Evolutionary conservation across 2,329 filamentous ascomycete genomes (phyloP).

Genomic region (Nemania serpens): DNA sequence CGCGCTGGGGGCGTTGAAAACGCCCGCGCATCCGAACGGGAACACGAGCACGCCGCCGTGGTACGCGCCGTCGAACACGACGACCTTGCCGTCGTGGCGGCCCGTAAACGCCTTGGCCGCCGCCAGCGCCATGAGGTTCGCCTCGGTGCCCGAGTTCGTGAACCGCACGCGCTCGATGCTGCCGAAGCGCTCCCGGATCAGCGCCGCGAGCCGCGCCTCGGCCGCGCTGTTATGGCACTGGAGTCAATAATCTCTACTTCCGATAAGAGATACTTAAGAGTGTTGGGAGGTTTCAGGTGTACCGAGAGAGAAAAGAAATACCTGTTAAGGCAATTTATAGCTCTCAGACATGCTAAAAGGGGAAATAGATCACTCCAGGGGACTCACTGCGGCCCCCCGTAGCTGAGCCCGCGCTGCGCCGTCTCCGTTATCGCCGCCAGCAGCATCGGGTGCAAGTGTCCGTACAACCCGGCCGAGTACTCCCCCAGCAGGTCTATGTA

Average conservation of each 20-base stretch:
- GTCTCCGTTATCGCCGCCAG: conserved; percentile 51
- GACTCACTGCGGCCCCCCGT: conserved; percentile 28
- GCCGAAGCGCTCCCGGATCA: conserved; percentile 19
- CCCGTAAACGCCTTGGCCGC: conserved; percentile 27
- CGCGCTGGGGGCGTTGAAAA: conserved; percentile 1
- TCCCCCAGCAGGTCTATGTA: conserved; percentile 68
- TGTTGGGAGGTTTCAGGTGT: no score
- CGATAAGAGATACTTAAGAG: no score
- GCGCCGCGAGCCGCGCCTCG: conserved; percentile 22
- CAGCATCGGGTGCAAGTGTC: conserved; percentile 65
- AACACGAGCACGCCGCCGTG: conserved; percentile 25
- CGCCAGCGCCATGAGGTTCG: conserved; percentile 25
- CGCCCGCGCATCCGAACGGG: conserved; percentile 18
- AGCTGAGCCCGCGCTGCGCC: conserved; percentile 19
- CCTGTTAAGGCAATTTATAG: no score
- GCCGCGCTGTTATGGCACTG: no score
- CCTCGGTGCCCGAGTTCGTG: conserved; percentile 31
- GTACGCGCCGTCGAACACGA: conserved; percentile 29
- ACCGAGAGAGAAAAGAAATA: no score
- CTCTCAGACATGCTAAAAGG: no score
- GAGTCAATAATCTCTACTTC: no score
- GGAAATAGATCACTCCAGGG: no score
- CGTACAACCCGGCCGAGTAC: conserved; percentile 68
- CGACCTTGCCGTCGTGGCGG: conserved; percentile 4
- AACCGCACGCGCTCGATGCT: conserved; percentile 22